These are phyloP conservation scores for Gracilariopsis chorda DNA, from an alignment of 23 red algal genomes.

Conservation along the genomic window DNA sequence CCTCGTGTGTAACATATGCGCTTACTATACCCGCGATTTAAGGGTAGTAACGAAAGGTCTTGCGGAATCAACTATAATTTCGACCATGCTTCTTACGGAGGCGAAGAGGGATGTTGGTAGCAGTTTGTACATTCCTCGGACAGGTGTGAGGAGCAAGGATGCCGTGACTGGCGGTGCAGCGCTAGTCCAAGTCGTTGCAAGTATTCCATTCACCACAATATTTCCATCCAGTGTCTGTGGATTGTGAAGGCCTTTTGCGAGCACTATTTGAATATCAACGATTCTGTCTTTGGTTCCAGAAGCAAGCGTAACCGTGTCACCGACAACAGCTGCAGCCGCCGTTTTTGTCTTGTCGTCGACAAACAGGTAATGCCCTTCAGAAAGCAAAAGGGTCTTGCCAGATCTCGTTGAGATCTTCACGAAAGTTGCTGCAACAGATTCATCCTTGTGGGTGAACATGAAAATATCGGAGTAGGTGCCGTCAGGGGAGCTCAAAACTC, in stretches of 20 bases:
- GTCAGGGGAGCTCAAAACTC: conserved; percentile 13
- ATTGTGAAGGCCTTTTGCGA: conserved; percentile 15
- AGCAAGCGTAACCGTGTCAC: conserved; percentile 22
- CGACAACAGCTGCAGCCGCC: neutral
- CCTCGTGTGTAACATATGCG: no score
- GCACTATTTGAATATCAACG: conserved; percentile 12
- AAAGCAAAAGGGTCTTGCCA: neutral
- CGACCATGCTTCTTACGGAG: neutral
- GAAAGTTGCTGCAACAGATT: neutral
- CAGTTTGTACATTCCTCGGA: neutral
- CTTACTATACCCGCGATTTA: neutral
- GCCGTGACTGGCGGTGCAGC: conserved; percentile 15
- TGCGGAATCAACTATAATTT: neutral
- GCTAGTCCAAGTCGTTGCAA: conserved; percentile 29
- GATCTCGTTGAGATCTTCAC: conserved; percentile 8
- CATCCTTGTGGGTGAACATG: conserved; percentile 58
- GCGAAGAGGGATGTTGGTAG: neutral
- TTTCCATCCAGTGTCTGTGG: conserved; percentile 54
- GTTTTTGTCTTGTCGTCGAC: neutral
- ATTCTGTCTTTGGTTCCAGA: neutral
- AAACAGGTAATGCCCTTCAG: conserved; percentile 47
- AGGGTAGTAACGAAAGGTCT: neutral
- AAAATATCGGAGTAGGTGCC: conserved; percentile 26
- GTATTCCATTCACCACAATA: conserved; percentile 42
- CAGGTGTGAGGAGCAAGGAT: neutral